Evolutionary conservation across 1,139 yeast species (phyloP).

Genomic region (Protomyces lactucae-debilis): DNA sequence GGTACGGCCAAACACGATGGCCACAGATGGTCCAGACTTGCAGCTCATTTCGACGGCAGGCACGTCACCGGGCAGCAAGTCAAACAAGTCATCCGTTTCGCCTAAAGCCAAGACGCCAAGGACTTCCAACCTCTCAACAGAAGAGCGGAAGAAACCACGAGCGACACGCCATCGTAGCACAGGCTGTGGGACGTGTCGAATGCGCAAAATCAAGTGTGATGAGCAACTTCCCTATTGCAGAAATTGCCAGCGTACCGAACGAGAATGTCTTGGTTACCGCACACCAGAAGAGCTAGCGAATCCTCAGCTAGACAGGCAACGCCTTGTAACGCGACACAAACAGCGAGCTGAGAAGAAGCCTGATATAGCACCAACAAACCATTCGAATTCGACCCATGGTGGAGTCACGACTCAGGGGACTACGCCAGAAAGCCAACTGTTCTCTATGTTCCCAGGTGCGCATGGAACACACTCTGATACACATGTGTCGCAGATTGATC

Average conservation of each 20-base stretch:
- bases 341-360: background rate
- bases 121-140: too few relatives aligned
- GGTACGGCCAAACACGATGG: too few relatives aligned
- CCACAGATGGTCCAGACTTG: too few relatives aligned
- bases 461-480: background rate
- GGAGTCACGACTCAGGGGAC: too few relatives aligned
- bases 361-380: background rate
- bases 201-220: slow-evolving; percentile 35
- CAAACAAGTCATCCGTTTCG: too few relatives aligned
- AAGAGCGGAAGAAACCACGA: background rate
- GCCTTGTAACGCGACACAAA: background rate
- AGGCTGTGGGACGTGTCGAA: slow-evolving; percentile 34
- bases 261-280: slow-evolving; percentile 28
- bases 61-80: too few relatives aligned
- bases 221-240: slow-evolving; percentile 33
- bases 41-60: too few relatives aligned
- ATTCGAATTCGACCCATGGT: background rate
- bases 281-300: background rate
- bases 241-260: slow-evolving; percentile 31
- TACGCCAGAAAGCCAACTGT: background rate
- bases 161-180: slow-evolving; percentile 24
- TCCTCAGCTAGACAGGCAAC: background rate
- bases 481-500: background rate
- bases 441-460: background rate
- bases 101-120: too few relatives aligned